Evolutionary conservation across 306 rosid genomes (phyloP).

Genomic region (Vigna mungo): DNA sequence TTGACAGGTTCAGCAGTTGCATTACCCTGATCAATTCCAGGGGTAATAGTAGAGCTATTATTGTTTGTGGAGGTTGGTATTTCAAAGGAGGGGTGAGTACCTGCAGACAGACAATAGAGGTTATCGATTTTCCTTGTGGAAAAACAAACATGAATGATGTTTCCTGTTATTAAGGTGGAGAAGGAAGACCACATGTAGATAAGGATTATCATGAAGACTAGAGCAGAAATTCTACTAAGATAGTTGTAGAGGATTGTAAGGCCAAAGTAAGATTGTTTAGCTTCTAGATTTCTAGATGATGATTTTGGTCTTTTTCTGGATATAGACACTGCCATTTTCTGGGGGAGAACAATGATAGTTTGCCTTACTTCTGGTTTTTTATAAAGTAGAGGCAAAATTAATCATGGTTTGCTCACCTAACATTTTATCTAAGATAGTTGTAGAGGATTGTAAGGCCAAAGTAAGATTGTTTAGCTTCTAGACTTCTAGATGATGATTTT

Average conservation of each 20-base stretch:
- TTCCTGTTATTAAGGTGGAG: slow-evolving; percentile 65
- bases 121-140: slow-evolving; percentile 69
- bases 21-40: slow-evolving; percentile 32
- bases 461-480: slow-evolving; percentile 36
- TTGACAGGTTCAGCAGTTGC: not conserved
- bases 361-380: slow-evolving; percentile 41
- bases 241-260: slow-evolving; percentile 42
- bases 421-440: slow-evolving; percentile 47
- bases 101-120: slow-evolving; percentile 75
- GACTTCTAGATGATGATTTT: slow-evolving; percentile 47
- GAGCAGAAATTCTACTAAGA: slow-evolving; percentile 51
- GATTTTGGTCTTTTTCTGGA: slow-evolving; percentile 55
- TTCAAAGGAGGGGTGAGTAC: slow-evolving; percentile 62
- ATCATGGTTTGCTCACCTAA: slow-evolving; percentile 26
- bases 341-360: slow-evolving; percentile 32
- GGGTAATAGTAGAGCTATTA: slow-evolving; percentile 20
- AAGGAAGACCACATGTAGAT: slow-evolving; percentile 71
- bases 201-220: slow-evolving; percentile 57
- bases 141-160: slow-evolving; percentile 72
- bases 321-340: slow-evolving; percentile 58
- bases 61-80: slow-evolving; percentile 49
- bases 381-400: slow-evolving; percentile 36
- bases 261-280: slow-evolving; percentile 37
- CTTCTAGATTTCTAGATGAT: slow-evolving; percentile 47
- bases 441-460: slow-evolving; percentile 34